Percentiles rank a stretch among this genome's conserved stretches.
phyloP scores from a whole-genome alignment of 352 stramenopile species.

The Pythium phragmitis region DNA sequence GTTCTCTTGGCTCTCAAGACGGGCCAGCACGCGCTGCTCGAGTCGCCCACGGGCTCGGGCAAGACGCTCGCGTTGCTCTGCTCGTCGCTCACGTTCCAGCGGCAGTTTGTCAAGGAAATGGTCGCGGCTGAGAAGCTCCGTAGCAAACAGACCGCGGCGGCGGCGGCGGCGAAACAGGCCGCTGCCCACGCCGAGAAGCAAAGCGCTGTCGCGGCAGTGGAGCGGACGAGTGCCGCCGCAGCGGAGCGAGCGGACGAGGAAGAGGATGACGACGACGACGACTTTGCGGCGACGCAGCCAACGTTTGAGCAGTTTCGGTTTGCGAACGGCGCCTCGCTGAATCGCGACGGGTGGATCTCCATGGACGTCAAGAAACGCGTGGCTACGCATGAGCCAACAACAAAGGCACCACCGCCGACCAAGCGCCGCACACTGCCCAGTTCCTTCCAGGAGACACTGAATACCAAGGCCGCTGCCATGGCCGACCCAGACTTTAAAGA shows the following conservation, averaged over 20 bases:
- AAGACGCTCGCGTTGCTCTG: constrained; percentile 87
- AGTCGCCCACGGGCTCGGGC: constrained; percentile 81
- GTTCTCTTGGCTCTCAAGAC: constrained; percentile 79
- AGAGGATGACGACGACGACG: constrained; percentile 30
- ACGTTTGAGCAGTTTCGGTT: constrained; percentile 45
- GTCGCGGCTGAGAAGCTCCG: constrained; percentile 28
- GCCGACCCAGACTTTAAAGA: constrained; percentile 11
- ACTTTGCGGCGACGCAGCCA: constrained; percentile 41
- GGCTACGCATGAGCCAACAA: constrained; percentile 1
- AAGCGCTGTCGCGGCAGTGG: background rate
- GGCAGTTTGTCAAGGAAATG: constrained; percentile 48
- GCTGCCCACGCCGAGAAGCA: background rate
- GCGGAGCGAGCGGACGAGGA: constrained; percentile 13
- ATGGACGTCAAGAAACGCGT: constrained; percentile 43
- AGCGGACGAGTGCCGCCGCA: background rate
- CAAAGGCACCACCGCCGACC: constrained; percentile 23
- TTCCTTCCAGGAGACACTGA: constrained; percentile 27
- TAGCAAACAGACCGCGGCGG: constrained; percentile 12
- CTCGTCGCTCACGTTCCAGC: constrained; percentile 80
- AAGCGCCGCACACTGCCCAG: constrained; percentile 28
- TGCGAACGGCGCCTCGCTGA: constrained; percentile 14
- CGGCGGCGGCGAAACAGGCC: background rate
- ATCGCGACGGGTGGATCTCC: constrained; percentile 39
- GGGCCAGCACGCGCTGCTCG: constrained; percentile 76
- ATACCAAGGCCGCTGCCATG: background rate